These are phyloP conservation scores for Boletus speciosus DNA, from an alignment of 768 basidiomycete species.

Conservation along the genomic window DNA sequence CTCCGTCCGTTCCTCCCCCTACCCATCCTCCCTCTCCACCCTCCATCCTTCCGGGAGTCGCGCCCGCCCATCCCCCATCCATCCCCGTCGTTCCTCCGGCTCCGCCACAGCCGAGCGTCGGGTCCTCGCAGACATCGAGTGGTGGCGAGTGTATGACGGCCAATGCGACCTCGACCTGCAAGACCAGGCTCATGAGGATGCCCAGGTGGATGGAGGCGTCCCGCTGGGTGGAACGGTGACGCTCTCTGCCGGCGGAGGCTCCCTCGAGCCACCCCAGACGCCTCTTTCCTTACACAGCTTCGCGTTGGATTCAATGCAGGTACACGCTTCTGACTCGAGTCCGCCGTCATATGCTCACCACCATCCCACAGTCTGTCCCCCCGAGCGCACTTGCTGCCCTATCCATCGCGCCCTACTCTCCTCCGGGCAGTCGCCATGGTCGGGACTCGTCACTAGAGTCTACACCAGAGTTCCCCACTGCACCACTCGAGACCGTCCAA, in stretches of 20 bases:
- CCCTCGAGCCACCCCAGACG: conserved; percentile 36
- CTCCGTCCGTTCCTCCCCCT: conserved; percentile 66
- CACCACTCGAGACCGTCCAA: conserved; percentile 39
- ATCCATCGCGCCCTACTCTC: conserved; percentile 54
- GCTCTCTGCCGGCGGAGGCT: conserved; percentile 37
- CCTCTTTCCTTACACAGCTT: conserved; percentile 29
- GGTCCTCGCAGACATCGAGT: conserved; percentile 83
- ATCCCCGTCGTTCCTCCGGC: conserved; percentile 59
- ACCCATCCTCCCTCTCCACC: conserved; percentile 44
- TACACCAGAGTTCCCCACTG: conserved; percentile 45
- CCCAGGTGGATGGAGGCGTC: conserved; percentile 9
- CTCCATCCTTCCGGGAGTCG: conserved; percentile 33
- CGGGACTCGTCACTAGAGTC: conserved; percentile 52
- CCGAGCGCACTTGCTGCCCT: conserved; percentile 50
- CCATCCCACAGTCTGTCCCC: conserved; percentile 29
- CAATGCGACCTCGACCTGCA: conserved; percentile 45
- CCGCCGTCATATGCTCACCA: conserved; percentile 20
- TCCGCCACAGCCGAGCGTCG: conserved; percentile 63
- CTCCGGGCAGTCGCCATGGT: conserved; percentile 38
- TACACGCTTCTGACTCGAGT: conserved; percentile 4
- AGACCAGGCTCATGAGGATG: conserved; percentile 26
- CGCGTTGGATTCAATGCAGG: conserved; percentile 26
- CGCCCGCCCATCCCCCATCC: conserved; percentile 35
- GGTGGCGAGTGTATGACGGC: conserved; percentile 78
- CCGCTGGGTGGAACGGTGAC: conserved; percentile 28